Evolutionary conservation across 805 yeast genomes (phyloP), one percentile per base, ranked within the genome.

Genomic region (Myxozyma vanderwaltii): DNA sequence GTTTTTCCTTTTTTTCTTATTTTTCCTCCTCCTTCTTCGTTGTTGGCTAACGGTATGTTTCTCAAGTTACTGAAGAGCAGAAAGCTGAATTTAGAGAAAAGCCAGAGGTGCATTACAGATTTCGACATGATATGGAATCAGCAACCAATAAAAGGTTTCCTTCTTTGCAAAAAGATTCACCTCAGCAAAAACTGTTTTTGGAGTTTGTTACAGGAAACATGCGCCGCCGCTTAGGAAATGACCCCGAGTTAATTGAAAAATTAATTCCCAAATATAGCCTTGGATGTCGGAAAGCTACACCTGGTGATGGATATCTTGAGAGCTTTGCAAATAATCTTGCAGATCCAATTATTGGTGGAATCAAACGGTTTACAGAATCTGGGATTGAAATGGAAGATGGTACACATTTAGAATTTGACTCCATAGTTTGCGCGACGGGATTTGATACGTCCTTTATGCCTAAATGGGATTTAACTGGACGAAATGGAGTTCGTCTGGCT

Each of bases 231-330:
- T 43, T 54, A 3, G 46, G 45, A 8, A 13, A 43, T 8, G 40
- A 54, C n/a, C 51, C 59, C 4, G 62, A 57, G 39, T 19, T 61
- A 10, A 19, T 46, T 29, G 53, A 38, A n/a, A 56, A 63, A 29
- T 51, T 65, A 15, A 29, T 61, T 15, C 68, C 68, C 4, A 62
- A 65, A 24, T 65, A 56, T 29, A 46, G 60, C 2, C 38, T 56
- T 7, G 64, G 65, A 7, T 65, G 68, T 41, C 63, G 68, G 3
- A 36, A 68, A 31, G 63, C 63, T 43, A 65, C 68, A 13, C 68
- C 68, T 10, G 68, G 68, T 17, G 41, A 47, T 23, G 61, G 58
- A 15, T 65, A 65, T 45, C 58, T 65, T 17, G 61, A 65, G 38
- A 57, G 68, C 12, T 41, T 65, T 31, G 52, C 53, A 10, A 29